Evolutionary conservation across 202 grass and related monocot species (phyloP), one percentile per base, ranked within the genome.

Genomic region (Zoysia matrella): DNA sequence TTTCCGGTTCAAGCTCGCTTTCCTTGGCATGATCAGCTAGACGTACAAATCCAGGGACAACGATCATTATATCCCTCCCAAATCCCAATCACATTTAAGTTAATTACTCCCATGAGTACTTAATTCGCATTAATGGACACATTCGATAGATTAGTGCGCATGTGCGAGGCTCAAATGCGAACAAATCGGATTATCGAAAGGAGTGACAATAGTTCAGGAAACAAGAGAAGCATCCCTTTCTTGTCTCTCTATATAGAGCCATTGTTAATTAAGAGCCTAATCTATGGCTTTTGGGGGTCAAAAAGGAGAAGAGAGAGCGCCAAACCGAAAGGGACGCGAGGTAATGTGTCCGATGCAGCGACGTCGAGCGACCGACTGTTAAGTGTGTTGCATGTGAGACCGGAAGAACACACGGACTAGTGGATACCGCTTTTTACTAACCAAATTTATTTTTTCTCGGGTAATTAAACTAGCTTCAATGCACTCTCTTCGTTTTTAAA

Each of bases 221-320:
- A 80, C 71, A 80, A 90, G 88, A 75, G 84, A 72, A 90, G 55
- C 80, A 87, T 80, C 88, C 70, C 80, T 87, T 90, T 90, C 84
- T 87, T 90, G 88, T 84, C 84, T 87, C 84, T 87, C 80, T n/a
- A n/a, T n/a, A n/a, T 90, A 90, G 80, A 87, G 8, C 80, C 70
- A 83, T 86, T 90, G 69, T 90, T 70, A 80, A n/a, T n/a, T n/a
- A 87, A n/a, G 60, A 80, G 52, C 88, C 88, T 86, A 75, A 80
- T 83, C 6, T 50, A 54, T 86, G 83, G 54, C 88, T 86, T 86
- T 90, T 39, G 10, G 69, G 69, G 55, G 84, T 90, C 88, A 87
- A 72, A 86, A 67, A 72, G 65, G 67, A 0, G 69, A 5, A 62
- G 75, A 76, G 48, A 52, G 74, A 63, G 81, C 75, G 62, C 54